phyloP scores from a whole-genome alignment of 371 early-diverging fungal genomes.

The Apophysomyces sp. region DNA sequence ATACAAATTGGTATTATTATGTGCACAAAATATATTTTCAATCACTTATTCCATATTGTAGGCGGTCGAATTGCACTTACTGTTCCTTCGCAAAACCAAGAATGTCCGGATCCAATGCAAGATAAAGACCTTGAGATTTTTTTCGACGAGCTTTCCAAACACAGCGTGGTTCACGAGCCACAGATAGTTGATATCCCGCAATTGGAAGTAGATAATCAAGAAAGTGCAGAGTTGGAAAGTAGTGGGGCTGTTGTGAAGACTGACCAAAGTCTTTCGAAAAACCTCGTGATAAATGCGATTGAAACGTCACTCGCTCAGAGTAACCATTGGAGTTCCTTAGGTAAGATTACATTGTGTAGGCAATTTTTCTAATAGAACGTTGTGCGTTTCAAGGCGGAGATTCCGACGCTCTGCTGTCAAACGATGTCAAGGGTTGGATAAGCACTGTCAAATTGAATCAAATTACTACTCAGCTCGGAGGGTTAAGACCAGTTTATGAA shows the following conservation, averaged over 20 bases:
- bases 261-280: background rate
- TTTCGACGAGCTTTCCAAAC: background rate
- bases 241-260: background rate
- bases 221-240: background rate
- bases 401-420: background rate
- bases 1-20: background rate
- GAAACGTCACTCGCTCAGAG: background rate
- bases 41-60: background rate
- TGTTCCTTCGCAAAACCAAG: background rate
- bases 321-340: background rate
- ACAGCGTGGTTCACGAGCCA: background rate
- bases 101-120: background rate
- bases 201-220: background rate
- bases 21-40: background rate
- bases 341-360: background rate
- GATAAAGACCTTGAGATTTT: background rate
- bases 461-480: background rate
- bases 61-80: background rate
- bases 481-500: background rate
- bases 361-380: background rate
- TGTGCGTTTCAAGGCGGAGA: background rate
- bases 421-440: background rate
- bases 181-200: background rate
- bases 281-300: background rate
- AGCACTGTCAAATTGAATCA: background rate